These are phyloP conservation scores for Fusarium sp. DNA, from an alignment of 2,329 filamentous ascomycete genomes.

Conservation along the genomic window DNA sequence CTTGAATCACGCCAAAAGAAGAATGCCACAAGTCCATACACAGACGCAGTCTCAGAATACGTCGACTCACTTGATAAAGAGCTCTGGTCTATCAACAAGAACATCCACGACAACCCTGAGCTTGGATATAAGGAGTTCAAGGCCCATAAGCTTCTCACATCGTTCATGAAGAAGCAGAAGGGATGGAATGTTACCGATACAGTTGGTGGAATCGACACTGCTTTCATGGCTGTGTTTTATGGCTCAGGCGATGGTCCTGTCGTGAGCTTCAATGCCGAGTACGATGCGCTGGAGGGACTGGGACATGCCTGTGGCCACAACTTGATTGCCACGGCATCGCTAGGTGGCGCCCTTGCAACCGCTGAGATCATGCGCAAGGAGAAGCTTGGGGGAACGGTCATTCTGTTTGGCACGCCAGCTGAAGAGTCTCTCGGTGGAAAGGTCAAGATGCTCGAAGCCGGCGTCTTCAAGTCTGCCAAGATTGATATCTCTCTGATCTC, in stretches of 20 bases:
- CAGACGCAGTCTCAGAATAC: constrained; percentile 21
- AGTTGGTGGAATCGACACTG: constrained; percentile 54
- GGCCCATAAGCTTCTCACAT: constrained; percentile 53
- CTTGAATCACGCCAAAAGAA: constrained; percentile 19
- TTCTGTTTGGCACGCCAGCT: constrained; percentile 34
- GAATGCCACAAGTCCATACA: constrained; percentile 19
- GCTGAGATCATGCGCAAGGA: constrained; percentile 31
- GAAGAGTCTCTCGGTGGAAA: constrained; percentile 36
- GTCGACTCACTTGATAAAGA: constrained; percentile 29
- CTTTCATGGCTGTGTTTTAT: constrained; percentile 54
- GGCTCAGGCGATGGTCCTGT: constrained; percentile 49
- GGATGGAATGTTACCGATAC: constrained; percentile 52
- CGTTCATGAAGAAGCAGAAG: constrained; percentile 47
- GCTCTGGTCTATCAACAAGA: constrained; percentile 48
- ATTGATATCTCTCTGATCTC: constrained; percentile 39
- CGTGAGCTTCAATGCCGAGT: constrained; percentile 55
- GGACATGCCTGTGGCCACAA: constrained; percentile 39
- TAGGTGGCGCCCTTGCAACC: constrained; percentile 23
- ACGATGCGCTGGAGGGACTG: constrained; percentile 35
- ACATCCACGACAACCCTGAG: constrained; percentile 56
- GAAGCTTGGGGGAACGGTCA: constrained; percentile 30
- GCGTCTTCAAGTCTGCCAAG: constrained; percentile 27
- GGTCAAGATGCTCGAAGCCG: constrained; percentile 34
- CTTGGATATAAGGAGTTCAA: constrained; percentile 54
- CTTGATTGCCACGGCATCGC: constrained; percentile 31